phyloP scores from a whole-genome alignment of 106 monocot species.

The Phalaenopsis aphrodite region DNA sequence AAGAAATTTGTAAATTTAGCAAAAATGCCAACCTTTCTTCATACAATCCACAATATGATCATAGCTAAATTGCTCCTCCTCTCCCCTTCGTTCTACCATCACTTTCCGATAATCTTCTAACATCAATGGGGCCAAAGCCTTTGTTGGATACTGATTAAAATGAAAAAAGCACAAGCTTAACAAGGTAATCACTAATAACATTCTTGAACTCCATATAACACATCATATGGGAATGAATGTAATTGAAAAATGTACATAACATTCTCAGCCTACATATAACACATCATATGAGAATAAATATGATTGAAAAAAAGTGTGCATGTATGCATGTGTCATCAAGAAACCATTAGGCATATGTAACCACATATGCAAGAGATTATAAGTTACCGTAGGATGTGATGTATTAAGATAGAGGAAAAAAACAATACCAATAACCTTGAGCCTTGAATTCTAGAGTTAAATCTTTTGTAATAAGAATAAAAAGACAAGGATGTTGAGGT shows the following conservation, averaged over 20 bases:
- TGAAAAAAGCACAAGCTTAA: not conserved
- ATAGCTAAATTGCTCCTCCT: slow-evolving; percentile 67
- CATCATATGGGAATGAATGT: not conserved
- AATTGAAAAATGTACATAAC: not conserved
- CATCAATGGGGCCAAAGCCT: slow-evolving; percentile 90
- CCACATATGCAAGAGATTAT: not conserved
- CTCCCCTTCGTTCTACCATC: slow-evolving; percentile 82
- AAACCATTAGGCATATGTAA: not conserved
- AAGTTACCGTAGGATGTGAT: not conserved
- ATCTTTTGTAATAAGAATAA: not conserved
- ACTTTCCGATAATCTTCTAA: slow-evolving; percentile 89
- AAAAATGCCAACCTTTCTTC: slow-evolving; percentile 65
- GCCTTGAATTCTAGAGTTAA: not conserved
- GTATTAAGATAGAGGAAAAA: not conserved
- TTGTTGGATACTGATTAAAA: slow-evolving; percentile 78
- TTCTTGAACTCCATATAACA: not conserved
- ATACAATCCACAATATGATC: slow-evolving; percentile 74
- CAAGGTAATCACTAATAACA: not conserved
- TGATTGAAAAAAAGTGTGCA: not conserved
- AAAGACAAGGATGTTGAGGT: too few relatives aligned
- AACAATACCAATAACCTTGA: not conserved
- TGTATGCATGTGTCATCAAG: not conserved
- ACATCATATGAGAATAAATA: not conserved
- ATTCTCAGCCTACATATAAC: not conserved
- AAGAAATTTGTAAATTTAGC: not conserved